Evolutionary conservation across 805 yeast species (phyloP).

Genomic region (Metschnikowia corniflorae): DNA sequence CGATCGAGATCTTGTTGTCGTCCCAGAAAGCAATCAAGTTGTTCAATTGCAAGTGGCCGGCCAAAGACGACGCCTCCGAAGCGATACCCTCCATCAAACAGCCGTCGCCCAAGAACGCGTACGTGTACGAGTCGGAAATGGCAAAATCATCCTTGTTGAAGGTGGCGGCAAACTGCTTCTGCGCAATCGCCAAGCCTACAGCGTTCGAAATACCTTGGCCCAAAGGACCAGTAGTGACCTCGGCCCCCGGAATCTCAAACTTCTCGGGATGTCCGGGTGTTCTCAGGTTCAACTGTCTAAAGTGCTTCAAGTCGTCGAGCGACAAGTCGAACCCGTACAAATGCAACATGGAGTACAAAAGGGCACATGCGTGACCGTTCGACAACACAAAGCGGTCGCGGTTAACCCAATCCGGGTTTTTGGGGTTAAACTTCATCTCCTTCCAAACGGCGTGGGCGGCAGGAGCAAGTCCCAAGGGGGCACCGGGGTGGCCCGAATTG

Average conservation of each 20-base stretch:
- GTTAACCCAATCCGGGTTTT: slow-evolving; percentile 88
- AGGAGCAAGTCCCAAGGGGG: slow-evolving; percentile 97
- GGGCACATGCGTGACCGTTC: slow-evolving; percentile 95
- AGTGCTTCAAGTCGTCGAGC: slow-evolving; percentile 81
- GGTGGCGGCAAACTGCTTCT: slow-evolving; percentile 84
- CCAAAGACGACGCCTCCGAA: slow-evolving; percentile 88
- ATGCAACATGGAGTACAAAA: slow-evolving; percentile 80
- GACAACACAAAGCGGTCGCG: slow-evolving; percentile 94
- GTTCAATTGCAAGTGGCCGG: slow-evolving; percentile 92
- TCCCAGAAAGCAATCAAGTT: slow-evolving; percentile 95
- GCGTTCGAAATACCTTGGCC: slow-evolving; percentile 98
- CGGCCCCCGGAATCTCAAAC: slow-evolving; percentile 81
- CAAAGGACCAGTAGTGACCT: slow-evolving; percentile 97
- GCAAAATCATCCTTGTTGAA: slow-evolving; percentile 84
- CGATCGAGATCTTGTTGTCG: slow-evolving; percentile 95
- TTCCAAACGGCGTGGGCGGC: slow-evolving; percentile 86
- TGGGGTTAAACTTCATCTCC: slow-evolving; percentile 82
- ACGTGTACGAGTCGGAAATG: slow-evolving; percentile 73
- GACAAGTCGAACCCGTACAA: slow-evolving; percentile 78
- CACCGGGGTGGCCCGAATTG: slow-evolving; percentile 98
- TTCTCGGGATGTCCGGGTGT: slow-evolving; percentile 98
- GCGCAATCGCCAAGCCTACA: slow-evolving; percentile 95
- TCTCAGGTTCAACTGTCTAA: slow-evolving; percentile 86
- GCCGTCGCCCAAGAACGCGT: slow-evolving; percentile 90
- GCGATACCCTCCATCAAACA: slow-evolving; percentile 98